Evolutionary conservation across 2,329 filamentous ascomycete genomes (phyloP), one percentile per base, ranked within the genome.

Genomic region (Aspergillus carbonarius): DNA sequence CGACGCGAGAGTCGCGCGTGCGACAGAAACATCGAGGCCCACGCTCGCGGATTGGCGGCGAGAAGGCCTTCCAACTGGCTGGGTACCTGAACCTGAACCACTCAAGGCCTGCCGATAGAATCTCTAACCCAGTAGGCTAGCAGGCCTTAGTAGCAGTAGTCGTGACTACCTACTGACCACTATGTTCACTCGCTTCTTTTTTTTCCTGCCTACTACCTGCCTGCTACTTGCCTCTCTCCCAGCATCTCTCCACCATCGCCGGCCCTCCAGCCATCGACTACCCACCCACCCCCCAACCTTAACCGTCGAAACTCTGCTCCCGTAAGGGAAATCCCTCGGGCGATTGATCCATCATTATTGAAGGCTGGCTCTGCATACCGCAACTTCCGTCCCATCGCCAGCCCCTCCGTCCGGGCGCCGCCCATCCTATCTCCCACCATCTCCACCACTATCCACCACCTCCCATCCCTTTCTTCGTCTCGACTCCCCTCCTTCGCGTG

Each of bases 1-100:
- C 63, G 68, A 72, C 67, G 68, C 70, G 69, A 62, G 58, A 34
- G 47, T 65, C 63, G 64, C 67, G 69, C 66, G 64, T 58, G 46
- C 20, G 51, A 57, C 54, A 61, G 58, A 57, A 63, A 65, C 63
- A 62, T 58, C 62, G 39, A 63, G 60, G 61, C 63, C 60, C 61
- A 55, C 62, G 35, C 23, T 32, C 56, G 44, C 58, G 56, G 59
- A 62, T 62, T 61, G 62, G 60, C 49, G 54, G 27, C 44, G 51
- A 44, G 27, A 54, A 46, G 50, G 60, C 51, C 58, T 39, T 30
- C 37, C 51, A 54, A 30, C 39, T 54, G 51, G 51, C 51, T 46
- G 47, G 56, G 51, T 54, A 50, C 50, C 56, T 54, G 44, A 46
- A 54, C 50, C 39, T 42, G 39, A 42, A 42, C 39, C 39, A 42